Evolutionary conservation across 1,284 basidiomycete species (phyloP), one percentile per base, ranked within the genome.

Genomic region (Boletellus dicymbophilus): DNA sequence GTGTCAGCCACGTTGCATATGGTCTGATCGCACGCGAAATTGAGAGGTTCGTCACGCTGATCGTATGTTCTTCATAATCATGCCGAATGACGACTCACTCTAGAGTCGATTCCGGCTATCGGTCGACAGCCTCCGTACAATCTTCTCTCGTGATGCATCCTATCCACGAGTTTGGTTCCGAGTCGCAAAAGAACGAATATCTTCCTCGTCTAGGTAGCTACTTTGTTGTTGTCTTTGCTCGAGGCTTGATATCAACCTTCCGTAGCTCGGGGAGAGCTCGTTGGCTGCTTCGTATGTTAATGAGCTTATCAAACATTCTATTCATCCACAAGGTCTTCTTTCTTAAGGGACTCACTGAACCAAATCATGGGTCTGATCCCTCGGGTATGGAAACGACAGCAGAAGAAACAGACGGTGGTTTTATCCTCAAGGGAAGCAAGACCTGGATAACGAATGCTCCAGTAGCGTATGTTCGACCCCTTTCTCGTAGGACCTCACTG

Each of bases 111-210:
- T 97, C 94, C 1, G 96, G 96, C 4, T 98, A 97, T 67, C 87
- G 95, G 30, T 95, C 91, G 6, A 95, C 88, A n/a, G 89, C 95
- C 67, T 95, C 92, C 25, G 96, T 99, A 1, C 96, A 99, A 69
- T 94, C 90, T 1, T 96, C 93, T 6, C 79, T 99, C 28, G 93
- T 96, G n/a, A 99, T 99, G 95, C 93, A 96, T 65, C 94, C 96
- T 4, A 98, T 98, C 66, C 78, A 93, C 69, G 90, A 90, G 62
- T 98, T 96, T 67, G 95, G 96, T 2, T 84, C 84, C 1, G 87
- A 94, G 25, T 85, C 83, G 33, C 94, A 98, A 72, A 96, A 95
- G 74, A 89, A 94, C 61, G 90, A 89, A 65, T 98, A 89, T 64
- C 78, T 98, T 3, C 95, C 95, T 31, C 74, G 81, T 15, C 77